Evolutionary conservation across 2,329 filamentous ascomycete species (phyloP), one percentile per base, ranked within the genome.

Genomic region (Ascocoryne sarcoides): DNA sequence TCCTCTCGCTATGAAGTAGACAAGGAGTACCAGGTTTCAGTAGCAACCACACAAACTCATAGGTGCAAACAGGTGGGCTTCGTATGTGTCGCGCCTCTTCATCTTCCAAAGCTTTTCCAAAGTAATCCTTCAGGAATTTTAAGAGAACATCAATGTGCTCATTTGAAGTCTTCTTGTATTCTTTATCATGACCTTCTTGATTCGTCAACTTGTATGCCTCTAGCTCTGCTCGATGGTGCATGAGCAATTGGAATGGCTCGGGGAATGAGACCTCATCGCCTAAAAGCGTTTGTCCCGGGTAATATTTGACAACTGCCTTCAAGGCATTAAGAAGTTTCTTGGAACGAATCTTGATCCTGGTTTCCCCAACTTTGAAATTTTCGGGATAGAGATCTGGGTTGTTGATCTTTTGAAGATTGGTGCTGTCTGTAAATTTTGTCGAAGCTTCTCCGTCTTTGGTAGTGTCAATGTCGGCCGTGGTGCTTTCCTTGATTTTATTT

Each of bases 181-280:
- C 65, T 2, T 54, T 50, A 33, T 57, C n/a, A 44, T 73, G 69
- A 3, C 45, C 52, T 2, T 46, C 46, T 1, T 66, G 66, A 48
- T 72, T 67, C 12, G 61, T 55, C 38, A 56, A 45, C 32, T 43
- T 44, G 39, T 49, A 49, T 8, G 40, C 40, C 9, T 38, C 23
- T 2, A 51, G 32, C 23, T 42, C 36, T 7, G 34, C 32, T 20
- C 32, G 19, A 29, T 48, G 46, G 31, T 51, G 47, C 3, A 62
- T 32, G 52, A 65, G 32, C 45, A 68, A 8, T 62, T 64, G 2
- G 43, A 52, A 42, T 64, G 67, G 65, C 57, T 43, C 37, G 5
- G 31, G n/a, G 19, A 51, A 40, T n/a, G 36, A 14, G 12, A 47
- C 32, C 4, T 34, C 35, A 17, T 45, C 28, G 15, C 32, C 40